These are phyloP conservation scores for Kitagawia praeruptora DNA, from an alignment of 129 eudicot genomes.

Conservation along the genomic window DNA sequence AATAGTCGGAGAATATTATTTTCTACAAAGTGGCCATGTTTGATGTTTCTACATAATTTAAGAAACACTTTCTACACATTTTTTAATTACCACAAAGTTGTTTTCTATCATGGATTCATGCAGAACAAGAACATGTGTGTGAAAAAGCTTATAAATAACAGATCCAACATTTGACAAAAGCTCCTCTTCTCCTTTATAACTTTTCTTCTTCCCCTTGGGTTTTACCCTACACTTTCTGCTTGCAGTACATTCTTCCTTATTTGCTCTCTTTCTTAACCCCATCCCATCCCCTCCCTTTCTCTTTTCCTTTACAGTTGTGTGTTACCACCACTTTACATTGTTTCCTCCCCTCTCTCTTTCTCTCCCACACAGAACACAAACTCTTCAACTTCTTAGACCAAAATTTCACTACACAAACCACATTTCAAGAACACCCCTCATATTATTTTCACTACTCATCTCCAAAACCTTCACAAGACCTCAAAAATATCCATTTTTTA, in stretches of 20 bases:
- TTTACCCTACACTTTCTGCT: constrained; percentile 4
- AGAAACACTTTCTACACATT: too few species aligned
- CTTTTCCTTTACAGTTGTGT: neutral
- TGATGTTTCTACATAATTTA: too few species aligned
- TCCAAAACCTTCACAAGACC: neutral
- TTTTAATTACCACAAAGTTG: neutral
- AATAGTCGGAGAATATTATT: too few species aligned
- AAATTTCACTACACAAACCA: neutral
- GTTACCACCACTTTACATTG: neutral
- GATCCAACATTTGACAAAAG: neutral
- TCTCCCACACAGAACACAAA: neutral
- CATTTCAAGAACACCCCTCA: neutral
- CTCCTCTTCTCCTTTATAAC: neutral
- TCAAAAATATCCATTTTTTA: neutral
- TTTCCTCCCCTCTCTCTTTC: too few species aligned
- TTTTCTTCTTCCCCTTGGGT: constrained; percentile 9
- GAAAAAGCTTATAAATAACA: neutral
- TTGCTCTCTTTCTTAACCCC: neutral
- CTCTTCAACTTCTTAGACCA: neutral
- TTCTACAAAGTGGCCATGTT: too few species aligned
- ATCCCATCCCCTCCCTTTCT: neutral
- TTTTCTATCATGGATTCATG: constrained; percentile 5
- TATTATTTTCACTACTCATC: neutral
- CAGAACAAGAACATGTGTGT: constrained; percentile 12
- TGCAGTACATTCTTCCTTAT: constrained; percentile 1